Conservation (phyloP, 441 rosid genomes). For the Mallotus japonicus region DNA sequence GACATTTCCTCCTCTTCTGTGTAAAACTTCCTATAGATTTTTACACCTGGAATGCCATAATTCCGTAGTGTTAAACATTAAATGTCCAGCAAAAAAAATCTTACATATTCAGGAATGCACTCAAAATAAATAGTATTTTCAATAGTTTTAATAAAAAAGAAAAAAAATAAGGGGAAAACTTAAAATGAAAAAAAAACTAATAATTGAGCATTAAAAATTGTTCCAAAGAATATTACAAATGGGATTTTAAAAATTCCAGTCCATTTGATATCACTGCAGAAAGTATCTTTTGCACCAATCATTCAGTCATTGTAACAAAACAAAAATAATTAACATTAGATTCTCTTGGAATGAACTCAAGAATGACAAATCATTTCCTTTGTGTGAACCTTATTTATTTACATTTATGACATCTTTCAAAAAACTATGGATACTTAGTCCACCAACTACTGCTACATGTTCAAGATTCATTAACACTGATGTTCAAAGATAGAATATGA, state of each 20-base stretch:
- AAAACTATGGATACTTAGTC: neutral
- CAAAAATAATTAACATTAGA: neutral
- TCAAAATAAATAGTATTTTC: neutral
- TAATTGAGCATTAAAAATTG: neutral
- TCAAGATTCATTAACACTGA: neutral
- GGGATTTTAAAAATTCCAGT: neutral
- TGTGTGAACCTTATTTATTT: neutral
- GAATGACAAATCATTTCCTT: neutral
- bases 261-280: neutral
- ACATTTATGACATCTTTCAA: neutral
- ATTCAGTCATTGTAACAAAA: neutral
- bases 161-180: neutral
- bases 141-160: neutral
- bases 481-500: neutral
- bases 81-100: neutral
- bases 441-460: too few species aligned
- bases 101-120: slow-evolving; percentile 1
- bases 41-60: slow-evolving; percentile 42
- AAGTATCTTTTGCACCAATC: neutral
- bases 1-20: slow-evolving; percentile 63
- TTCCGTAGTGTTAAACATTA: neutral
- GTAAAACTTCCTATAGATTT: slow-evolving; percentile 66
- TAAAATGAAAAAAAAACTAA: neutral
- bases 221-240: neutral
- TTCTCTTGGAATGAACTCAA: neutral